A percentile compares a stretch with the other conserved stretches of the same genome.
Evolutionary conservation across 2,329 filamentous ascomycete genomes (phyloP).

Genomic region (Fusarium sarcochroum): DNA sequence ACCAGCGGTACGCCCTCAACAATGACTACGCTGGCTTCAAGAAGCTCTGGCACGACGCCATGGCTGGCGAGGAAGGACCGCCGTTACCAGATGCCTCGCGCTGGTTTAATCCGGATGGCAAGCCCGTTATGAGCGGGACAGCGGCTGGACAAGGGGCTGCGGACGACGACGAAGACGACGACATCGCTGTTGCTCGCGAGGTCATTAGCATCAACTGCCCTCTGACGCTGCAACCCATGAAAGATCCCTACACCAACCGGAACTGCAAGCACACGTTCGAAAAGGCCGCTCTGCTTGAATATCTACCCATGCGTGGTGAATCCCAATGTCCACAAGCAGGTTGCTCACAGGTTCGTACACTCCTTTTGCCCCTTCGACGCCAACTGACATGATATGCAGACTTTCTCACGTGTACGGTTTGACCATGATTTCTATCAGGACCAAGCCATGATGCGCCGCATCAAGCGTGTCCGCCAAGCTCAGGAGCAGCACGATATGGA

Average conservation of each 20-base stretch:
- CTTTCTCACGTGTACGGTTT: constrained; percentile 58
- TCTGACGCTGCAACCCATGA: constrained; percentile 74
- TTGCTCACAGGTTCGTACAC: constrained; percentile 67
- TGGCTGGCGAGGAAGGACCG: constrained; percentile 63
- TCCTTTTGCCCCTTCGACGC: not conserved
- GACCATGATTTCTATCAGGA: constrained; percentile 69
- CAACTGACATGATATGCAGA: constrained; percentile 53
- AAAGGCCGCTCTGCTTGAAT: constrained; percentile 72
- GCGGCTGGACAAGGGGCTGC: constrained; percentile 47
- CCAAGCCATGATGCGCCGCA: constrained; percentile 68
- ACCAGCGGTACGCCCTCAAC: constrained; percentile 67
- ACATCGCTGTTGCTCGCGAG: constrained; percentile 76
- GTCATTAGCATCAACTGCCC: constrained; percentile 78
- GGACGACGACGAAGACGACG: constrained; percentile 73
- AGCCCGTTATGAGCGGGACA: constrained; percentile 56
- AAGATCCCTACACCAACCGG: constrained; percentile 74
- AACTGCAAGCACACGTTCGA: constrained; percentile 83
- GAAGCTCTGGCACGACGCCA: constrained; percentile 68
- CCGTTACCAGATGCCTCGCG: constrained; percentile 66
- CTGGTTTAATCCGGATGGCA: constrained; percentile 67
- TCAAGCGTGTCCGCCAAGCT: constrained; percentile 66
- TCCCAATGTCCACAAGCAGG: constrained; percentile 76
- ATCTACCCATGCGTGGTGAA: constrained; percentile 59
- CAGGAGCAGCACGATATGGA: constrained; percentile 60
- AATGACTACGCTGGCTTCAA: constrained; percentile 74